Evolutionary conservation across 169 alveolate genomes (phyloP).

Genomic region (Eimeria acervulina): DNA sequence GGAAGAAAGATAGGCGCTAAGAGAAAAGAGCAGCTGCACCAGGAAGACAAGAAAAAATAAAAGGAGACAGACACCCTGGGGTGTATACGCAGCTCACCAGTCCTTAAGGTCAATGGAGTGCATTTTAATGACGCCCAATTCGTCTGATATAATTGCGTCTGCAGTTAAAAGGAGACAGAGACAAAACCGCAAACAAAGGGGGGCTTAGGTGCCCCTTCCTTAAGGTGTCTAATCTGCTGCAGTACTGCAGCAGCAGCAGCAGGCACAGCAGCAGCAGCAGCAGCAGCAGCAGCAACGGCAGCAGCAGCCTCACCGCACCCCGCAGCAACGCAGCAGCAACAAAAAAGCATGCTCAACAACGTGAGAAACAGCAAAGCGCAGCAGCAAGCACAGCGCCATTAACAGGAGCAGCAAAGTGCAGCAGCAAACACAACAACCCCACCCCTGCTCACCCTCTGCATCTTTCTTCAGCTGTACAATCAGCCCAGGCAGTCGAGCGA

Average conservation of each 20-base stretch:
- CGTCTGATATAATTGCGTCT: conserved; percentile 41
- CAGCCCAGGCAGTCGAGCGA: conserved; percentile 74
- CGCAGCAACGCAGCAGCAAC: not conserved
- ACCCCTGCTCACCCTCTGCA: conserved; percentile 52
- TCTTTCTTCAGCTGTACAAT: conserved; percentile 35
- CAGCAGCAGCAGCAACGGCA: not conserved
- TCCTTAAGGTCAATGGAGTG: conserved; percentile 60
- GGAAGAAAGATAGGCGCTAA: not conserved
- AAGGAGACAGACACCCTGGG: not conserved
- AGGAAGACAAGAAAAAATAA: not conserved
- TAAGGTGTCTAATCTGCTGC: not conserved
- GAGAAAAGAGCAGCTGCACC: not conserved
- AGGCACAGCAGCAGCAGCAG: too few species aligned
- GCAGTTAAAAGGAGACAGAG: not conserved
- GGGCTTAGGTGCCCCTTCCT: too few species aligned
- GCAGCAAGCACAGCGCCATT: not conserved
- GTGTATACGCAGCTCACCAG: conserved; percentile 32
- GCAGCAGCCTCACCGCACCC: not conserved
- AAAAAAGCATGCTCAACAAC: too few species aligned
- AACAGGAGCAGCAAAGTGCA: not conserved
- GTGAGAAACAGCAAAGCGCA: too few species aligned
- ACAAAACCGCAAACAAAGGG: not conserved
- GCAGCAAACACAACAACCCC: not conserved
- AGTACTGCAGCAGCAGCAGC: not conserved
- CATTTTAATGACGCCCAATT: conserved; percentile 36